Evolutionary conservation across 2,329 filamentous ascomycete species (phyloP).

Genomic region (Penicillium carneum): DNA sequence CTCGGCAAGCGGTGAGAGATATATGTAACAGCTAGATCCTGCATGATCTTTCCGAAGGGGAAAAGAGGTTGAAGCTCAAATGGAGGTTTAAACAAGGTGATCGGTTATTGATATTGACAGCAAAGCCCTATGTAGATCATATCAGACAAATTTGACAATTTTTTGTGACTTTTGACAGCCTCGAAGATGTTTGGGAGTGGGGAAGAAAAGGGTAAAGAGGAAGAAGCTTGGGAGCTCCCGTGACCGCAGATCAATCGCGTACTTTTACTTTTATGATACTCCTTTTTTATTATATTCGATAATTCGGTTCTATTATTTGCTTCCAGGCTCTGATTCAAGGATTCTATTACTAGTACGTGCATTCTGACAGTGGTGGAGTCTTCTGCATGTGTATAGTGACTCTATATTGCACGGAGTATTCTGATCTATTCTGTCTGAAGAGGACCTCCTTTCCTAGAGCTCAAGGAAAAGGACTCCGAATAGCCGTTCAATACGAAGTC

Average conservation of each 20-base stretch:
- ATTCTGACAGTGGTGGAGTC: neutral
- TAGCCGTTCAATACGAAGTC: neutral
- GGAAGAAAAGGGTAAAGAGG: neutral
- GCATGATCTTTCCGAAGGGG: neutral
- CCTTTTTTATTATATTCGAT: neutral
- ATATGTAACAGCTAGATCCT: slow-evolving; percentile 1
- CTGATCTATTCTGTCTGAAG: too few species aligned
- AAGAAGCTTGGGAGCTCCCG: neutral
- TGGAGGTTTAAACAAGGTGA: neutral
- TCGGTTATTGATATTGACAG: neutral
- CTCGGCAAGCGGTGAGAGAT: neutral
- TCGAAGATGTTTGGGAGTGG: neutral
- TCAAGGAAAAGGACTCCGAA: neutral
- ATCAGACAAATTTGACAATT: too few species aligned
- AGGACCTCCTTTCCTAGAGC: neutral
- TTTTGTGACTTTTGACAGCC: too few species aligned
- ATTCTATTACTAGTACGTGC: neutral
- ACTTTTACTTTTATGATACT: neutral
- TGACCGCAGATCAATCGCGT: slow-evolving; percentile 14
- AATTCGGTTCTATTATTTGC: neutral
- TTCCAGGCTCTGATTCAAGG: neutral
- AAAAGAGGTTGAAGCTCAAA: neutral
- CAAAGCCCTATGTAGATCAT: neutral
- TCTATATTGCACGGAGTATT: too few species aligned
- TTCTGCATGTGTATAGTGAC: neutral